Evolutionary conservation across 306 rosid genomes (phyloP), one percentile per base, ranked within the genome.

Genomic region (Vigna unguiculata): DNA sequence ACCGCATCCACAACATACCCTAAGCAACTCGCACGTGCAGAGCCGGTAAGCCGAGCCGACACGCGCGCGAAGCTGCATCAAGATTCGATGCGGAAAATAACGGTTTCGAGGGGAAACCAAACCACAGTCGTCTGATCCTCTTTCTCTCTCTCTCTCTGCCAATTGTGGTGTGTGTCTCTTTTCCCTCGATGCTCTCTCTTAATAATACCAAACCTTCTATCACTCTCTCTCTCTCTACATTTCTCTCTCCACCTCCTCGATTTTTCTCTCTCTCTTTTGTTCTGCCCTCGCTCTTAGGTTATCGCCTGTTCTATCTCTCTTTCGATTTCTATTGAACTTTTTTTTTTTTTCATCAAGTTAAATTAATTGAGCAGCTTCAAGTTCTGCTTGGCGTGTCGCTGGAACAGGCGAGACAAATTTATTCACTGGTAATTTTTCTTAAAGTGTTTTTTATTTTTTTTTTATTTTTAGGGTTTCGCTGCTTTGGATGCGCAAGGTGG

Each of bases 91-190:
- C 30, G 74, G 76, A 83, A 81, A 78, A 75, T 81, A 81, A 83
- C 89, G 91, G 91, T 81, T 85, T 81, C 55, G 72, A 71, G 51
- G 41, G 51, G 78, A 51, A 84, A 66, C 80, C 82, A 75, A 84
- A 66, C 82, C 82, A 75, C 87, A 78, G 72, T 87, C 83, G 81
- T 83, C 83, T 80, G 76, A 83, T 86, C 85, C 71, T 78, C 77
- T 65, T 69, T 54, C 72, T 55, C 69, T 54, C 63, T 32, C 38
- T 38, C 43, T 41, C 47, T 64, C 45, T 53, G 73, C 55, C 57
- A 76, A 36, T 76, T 76, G 80, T 76, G 80, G 66, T 54, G 74
- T 52, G 64, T 73, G 53, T 71, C 51, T 75, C 62, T 62, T 49
- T 61, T 43, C 77, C 20, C 70, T 74, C 78, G 24, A 59, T 45